A percentile compares a stretch with the other conserved stretches of the same genome.
These are phyloP conservation scores for Clonostachys rhizophaga DNA, from an alignment of 2,329 filamentous ascomycete species.

Conservation along the genomic window DNA sequence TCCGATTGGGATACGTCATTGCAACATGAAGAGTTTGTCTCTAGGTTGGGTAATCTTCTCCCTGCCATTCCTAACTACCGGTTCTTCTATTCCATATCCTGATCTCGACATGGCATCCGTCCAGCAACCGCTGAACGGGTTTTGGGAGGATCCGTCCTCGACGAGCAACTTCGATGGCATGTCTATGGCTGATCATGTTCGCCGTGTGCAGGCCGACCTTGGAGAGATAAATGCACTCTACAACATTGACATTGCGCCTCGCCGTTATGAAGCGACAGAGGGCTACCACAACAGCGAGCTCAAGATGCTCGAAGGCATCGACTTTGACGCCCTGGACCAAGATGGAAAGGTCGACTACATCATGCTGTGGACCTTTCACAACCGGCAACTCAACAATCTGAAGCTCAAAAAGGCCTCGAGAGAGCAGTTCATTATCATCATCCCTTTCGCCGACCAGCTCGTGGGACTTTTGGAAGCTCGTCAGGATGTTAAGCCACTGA, in stretches of 20 bases:
- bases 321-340: constrained; percentile 23
- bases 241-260: constrained; percentile 37
- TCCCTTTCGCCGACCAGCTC: constrained; percentile 38
- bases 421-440: constrained; percentile 26
- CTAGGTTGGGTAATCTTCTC: no score
- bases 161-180: constrained; percentile 8
- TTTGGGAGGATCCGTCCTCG: not conserved
- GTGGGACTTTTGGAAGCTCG: constrained; percentile 40
- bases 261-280: constrained; percentile 28
- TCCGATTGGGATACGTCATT: no score
- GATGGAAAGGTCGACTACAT: constrained; percentile 43
- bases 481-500: constrained; percentile 34
- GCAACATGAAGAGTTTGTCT: no score
- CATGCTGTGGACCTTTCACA: constrained; percentile 24
- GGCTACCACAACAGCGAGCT: constrained; percentile 37
- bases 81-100: no score
- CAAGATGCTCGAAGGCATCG: constrained; percentile 11
- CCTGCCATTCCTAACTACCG: no score
- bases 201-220: constrained; percentile 37
- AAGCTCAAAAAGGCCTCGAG: constrained; percentile 29
- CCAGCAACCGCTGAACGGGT: no score
- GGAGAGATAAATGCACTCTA: constrained; percentile 42
- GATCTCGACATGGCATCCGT: no score
- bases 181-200: constrained; percentile 32
- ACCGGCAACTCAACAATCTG: constrained; percentile 33